Percentiles rank a stretch among this genome's conserved stretches.
These are phyloP conservation scores for Fusarium sp. DNA, from an alignment of 2,329 filamentous ascomycete genomes.

Conservation along the genomic window DNA sequence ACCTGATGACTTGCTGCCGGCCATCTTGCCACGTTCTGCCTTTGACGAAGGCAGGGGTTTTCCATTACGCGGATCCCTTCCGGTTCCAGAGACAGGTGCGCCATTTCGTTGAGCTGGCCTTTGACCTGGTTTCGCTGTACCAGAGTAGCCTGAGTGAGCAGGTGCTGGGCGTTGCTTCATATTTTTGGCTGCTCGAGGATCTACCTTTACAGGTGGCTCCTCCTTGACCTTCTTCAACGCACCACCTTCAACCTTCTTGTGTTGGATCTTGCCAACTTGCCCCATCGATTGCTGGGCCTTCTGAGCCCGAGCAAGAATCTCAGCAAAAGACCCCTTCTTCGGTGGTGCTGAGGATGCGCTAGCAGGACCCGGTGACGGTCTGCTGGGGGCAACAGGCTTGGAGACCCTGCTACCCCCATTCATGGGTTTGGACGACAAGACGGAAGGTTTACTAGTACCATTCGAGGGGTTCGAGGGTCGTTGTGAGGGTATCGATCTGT, in stretches of 20 bases:
- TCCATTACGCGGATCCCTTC: conserved; percentile 35
- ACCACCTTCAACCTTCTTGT: conserved; percentile 75
- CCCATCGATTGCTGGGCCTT: conserved; percentile 68
- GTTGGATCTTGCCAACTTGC: conserved; percentile 76
- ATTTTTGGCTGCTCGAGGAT: conserved; percentile 37
- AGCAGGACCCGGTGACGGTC: conserved; percentile 38
- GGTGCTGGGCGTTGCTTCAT: conserved; percentile 20
- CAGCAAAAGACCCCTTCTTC: conserved; percentile 78
- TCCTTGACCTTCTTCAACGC: conserved; percentile 58
- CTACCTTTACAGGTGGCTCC: conserved; percentile 45
- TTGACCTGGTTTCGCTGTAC: conserved; percentile 45
- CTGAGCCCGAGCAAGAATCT: conserved; percentile 77
- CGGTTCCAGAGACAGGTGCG: conserved; percentile 36
- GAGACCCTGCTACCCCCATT: conserved; percentile 38
- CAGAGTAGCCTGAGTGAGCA: conserved; percentile 42
- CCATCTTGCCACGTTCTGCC: conserved; percentile 32
- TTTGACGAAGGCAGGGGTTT: conserved; percentile 30
- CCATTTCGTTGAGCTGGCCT: conserved; percentile 42
- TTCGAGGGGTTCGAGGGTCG: conserved; percentile 32
- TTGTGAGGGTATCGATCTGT: conserved; percentile 38
- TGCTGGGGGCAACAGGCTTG: conserved; percentile 37
- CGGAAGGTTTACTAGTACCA: conserved; percentile 21
- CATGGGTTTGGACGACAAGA: conserved; percentile 41
- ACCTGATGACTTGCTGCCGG: conserved; percentile 33
- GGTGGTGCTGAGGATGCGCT: conserved; percentile 59